phyloP scores from a whole-genome alignment of 2,329 filamentous ascomycete species.

The Sporothrix euskadiensis region DNA sequence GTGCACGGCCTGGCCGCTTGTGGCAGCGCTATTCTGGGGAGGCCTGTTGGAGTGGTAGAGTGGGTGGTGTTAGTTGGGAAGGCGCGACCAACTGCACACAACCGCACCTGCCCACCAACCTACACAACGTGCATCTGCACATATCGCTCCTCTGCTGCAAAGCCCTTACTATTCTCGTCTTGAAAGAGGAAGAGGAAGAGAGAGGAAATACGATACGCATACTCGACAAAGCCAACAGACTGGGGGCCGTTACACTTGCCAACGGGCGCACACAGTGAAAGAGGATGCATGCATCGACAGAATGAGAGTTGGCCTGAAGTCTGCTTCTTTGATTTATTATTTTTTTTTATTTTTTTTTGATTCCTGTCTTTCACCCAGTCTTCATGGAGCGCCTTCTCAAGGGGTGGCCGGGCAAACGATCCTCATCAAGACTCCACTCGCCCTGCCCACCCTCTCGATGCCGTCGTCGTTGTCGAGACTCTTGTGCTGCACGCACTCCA shows the following conservation, averaged over 20 bases:
- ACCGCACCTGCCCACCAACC: neutral
- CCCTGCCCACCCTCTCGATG: slow-evolving; percentile 3
- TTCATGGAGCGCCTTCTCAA: neutral
- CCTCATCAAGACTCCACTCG: slow-evolving; percentile 22
- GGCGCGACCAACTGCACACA: slow-evolving; percentile 7
- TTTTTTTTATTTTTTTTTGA: neutral
- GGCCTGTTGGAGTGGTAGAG: neutral
- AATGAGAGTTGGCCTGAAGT: neutral
- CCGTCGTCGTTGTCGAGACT: neutral
- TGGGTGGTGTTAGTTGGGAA: neutral
- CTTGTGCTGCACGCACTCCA: neutral
- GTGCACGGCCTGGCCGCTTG: slow-evolving; percentile 19
- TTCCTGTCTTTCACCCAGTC: neutral
- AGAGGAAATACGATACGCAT: neutral
- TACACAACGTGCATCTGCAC: slow-evolving; percentile 10
- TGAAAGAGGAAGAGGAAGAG: neutral
- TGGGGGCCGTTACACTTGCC: neutral
- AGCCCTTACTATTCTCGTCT: neutral
- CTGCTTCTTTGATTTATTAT: too few relatives aligned
- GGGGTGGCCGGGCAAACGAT: slow-evolving; percentile 20
- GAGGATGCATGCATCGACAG: neutral
- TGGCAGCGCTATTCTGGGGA: slow-evolving; percentile 2
- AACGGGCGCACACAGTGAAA: neutral
- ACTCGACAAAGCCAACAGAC: slow-evolving; percentile 9
- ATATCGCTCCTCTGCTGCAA: neutral